Conservation (phyloP, 345 rosid genomes). For the Camelina laxa region DNA sequence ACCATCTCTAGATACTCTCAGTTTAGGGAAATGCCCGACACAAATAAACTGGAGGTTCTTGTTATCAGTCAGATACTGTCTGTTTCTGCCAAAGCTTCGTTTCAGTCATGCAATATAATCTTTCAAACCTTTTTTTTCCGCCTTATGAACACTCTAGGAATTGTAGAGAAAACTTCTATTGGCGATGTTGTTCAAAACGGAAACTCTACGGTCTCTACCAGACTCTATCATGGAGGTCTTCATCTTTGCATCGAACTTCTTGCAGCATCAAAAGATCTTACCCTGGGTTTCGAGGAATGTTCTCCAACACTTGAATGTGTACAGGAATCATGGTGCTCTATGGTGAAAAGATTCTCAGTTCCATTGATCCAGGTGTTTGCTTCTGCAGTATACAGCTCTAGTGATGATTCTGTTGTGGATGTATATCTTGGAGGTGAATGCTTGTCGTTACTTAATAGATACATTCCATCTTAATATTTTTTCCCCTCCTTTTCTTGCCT, state of each 20-base stretch:
- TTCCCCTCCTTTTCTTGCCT: background rate
- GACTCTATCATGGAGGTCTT: slow-evolving; percentile 64
- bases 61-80: slow-evolving; percentile 67
- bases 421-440: slow-evolving; percentile 73
- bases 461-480: slow-evolving; percentile 11
- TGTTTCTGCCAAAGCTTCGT: slow-evolving; percentile 68
- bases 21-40: slow-evolving; percentile 52
- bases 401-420: slow-evolving; percentile 44
- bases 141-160: slow-evolving; percentile 62
- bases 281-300: slow-evolving; percentile 40
- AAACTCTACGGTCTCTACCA: slow-evolving; percentile 42
- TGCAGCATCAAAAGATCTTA: slow-evolving; percentile 70
- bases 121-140: slow-evolving; percentile 59
- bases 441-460: slow-evolving; percentile 39
- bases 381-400: slow-evolving; percentile 42
- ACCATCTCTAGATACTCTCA: slow-evolving; percentile 51
- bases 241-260: slow-evolving; percentile 74
- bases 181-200: slow-evolving; percentile 42
- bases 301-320: slow-evolving; percentile 35
- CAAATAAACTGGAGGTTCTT: slow-evolving; percentile 62
- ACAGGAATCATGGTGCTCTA: slow-evolving; percentile 56
- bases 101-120: slow-evolving; percentile 64
- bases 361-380: slow-evolving; percentile 56
- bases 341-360: slow-evolving; percentile 56
- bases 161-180: slow-evolving; percentile 46